Evolutionary conservation across 2,329 filamentous ascomycete genomes (phyloP), one percentile per base, ranked within the genome.

Genomic region (Cercospora sp.): DNA sequence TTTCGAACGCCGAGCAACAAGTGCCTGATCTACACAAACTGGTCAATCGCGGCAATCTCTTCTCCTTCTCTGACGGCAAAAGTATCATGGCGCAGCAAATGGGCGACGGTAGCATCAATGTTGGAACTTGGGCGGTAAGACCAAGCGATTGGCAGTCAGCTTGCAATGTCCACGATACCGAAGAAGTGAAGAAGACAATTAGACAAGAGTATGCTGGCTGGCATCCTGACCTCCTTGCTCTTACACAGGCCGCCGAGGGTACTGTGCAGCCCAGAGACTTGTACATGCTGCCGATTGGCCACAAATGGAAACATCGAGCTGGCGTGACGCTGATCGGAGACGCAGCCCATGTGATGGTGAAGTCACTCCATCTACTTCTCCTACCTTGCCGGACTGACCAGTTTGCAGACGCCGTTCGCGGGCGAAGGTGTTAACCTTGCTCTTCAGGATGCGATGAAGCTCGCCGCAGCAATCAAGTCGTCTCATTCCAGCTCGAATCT

Each of bases 311-410:
- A 13, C 78, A 81, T 66, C 72, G 70, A 43, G 66, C 71, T 4
- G 80, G 80, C 4, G 69, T 82, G 9, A 82, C 81, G 2, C 69
- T 82, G 0, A 72, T 83, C 1, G 81, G 81, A 4, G 80, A 82
- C 63, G 79, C 81, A 13, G 80, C 80, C 13, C 80, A 82, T 69
- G 68, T 81, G 4, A 80, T 80, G 64, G 62, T 58, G 59, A 45
- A 28, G 5, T n/a, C 45, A 37, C n/a, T 40, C 12, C 10, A n/a
- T 40, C 12, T 37, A 51, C 13, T 49, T 40, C 6, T 10, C 13
- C 40, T 40, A 28, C 21, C 3, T 5, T 24, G 34, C 5, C 18
- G 3, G 7, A 57, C 32, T 64, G 45, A 57, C 30, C 37, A 26
- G 1, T 28, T 10, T 16, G 32, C 30, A 64, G 77, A 80, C 78